Percentiles rank a stretch among this genome's conserved stretches.
Conservation (phyloP, 148 eudicot species). For the Mesembryanthemum crystallinum region DNA sequence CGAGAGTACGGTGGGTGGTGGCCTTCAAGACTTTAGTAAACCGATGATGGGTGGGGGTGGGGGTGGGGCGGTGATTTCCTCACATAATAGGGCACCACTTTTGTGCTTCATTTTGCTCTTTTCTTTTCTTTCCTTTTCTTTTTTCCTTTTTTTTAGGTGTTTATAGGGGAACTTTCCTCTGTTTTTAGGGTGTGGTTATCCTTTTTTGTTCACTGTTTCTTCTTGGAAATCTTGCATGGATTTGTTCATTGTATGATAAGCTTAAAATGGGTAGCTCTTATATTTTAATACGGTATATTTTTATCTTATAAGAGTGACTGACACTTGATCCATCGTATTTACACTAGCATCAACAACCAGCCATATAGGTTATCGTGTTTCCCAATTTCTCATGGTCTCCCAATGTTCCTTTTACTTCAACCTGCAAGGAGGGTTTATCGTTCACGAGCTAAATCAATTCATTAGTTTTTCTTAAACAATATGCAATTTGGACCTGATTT, state of each 20-base stretch:
- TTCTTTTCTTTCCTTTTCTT: background rate
- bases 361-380: no score
- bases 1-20: conserved; percentile 18
- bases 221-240: background rate
- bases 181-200: background rate
- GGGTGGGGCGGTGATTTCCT: conserved; percentile 24
- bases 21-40: conserved; percentile 14
- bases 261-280: no score
- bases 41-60: no score
- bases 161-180: background rate
- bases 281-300: no score
- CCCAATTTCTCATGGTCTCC: no score
- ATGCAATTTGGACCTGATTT: no score
- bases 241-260: no score
- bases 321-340: no score
- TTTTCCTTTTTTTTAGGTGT: background rate
- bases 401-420: no score
- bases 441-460: background rate
- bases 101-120: conserved; percentile 9
- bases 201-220: background rate
- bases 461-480: no score
- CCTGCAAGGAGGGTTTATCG: background rate
- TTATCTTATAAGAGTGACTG: no score
- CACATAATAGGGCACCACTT: conserved; percentile 30
- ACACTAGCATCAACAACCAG: no score